Percentiles rank a stretch among this genome's conserved stretches.
Conservation (phyloP, 2,329 filamentous ascomycete genomes). For the Alternaria brassicae region DNA sequence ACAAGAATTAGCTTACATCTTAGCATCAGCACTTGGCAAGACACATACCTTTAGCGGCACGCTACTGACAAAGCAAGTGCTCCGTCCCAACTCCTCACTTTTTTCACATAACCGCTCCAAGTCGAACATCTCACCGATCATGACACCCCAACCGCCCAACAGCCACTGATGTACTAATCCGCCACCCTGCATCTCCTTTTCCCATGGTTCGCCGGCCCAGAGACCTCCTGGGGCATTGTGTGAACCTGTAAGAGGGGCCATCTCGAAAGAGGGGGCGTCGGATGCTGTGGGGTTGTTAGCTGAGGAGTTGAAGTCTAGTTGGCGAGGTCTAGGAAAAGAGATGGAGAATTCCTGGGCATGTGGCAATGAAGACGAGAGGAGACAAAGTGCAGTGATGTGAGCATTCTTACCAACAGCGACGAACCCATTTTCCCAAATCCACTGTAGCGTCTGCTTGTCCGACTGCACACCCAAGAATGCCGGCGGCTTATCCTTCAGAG, state of each 20-base stretch:
- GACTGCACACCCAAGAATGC: slow-evolving; percentile 53
- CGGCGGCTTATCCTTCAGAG: slow-evolving; percentile 37
- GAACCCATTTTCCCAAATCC: slow-evolving; percentile 58
- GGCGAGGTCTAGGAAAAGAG: not conserved
- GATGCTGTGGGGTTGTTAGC: slow-evolving; percentile 35
- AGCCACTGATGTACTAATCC: slow-evolving; percentile 46
- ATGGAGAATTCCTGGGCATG: not conserved
- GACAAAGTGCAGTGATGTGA: not conserved
- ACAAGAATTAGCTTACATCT: not conserved
- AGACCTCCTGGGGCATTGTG: slow-evolving; percentile 43
- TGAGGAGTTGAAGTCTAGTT: not conserved
- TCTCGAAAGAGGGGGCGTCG: slow-evolving; percentile 55
- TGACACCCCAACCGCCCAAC: slow-evolving; percentile 46
- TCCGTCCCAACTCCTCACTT: slow-evolving; percentile 61
- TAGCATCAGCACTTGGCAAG: not conserved
- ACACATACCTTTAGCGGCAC: slow-evolving; percentile 61
- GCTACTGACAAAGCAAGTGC: slow-evolving; percentile 68
- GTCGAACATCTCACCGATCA: slow-evolving; percentile 53
- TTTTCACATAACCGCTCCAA: slow-evolving; percentile 61
- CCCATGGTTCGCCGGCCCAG: slow-evolving; percentile 46
- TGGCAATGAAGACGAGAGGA: not conserved
- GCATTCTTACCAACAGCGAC: slow-evolving; percentile 47
- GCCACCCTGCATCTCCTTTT: slow-evolving; percentile 46
- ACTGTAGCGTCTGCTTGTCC: slow-evolving; percentile 47
- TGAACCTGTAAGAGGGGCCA: slow-evolving; percentile 48